These are phyloP conservation scores for Eragrostis tef DNA, from an alignment of 202 grass and related monocot genomes.

Conservation along the genomic window DNA sequence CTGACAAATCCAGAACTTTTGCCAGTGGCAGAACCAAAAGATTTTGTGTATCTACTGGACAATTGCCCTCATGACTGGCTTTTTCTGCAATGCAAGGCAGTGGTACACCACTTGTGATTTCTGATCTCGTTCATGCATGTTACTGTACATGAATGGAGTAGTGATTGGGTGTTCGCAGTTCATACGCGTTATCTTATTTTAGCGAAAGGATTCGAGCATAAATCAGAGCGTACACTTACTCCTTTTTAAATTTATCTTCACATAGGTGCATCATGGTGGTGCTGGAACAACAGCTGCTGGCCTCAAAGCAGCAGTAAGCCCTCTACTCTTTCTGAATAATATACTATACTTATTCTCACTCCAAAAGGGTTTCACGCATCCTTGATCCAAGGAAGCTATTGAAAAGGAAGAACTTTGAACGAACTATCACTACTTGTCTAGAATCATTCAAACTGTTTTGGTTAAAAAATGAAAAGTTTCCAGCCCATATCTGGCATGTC, in stretches of 20 bases:
- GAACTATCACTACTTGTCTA: neutral
- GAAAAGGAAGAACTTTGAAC: neutral
- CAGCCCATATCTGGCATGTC: neutral
- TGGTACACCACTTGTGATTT: conserved; percentile 60
- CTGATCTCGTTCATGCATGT: conserved; percentile 2
- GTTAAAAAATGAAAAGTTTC: neutral
- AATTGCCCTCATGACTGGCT: conserved; percentile 98
- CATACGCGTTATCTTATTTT: conserved; percentile 1
- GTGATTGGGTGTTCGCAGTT: neutral
- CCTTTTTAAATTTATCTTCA: conserved; percentile 19
- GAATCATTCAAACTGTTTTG: neutral
- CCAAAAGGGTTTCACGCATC: conserved; percentile 8
- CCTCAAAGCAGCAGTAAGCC: conserved; percentile 75
- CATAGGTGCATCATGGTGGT: conserved; percentile 92
- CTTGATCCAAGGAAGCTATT: neutral
- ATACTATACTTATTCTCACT: neutral
- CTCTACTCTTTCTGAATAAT: neutral
- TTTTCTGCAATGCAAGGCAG: conserved; percentile 91
- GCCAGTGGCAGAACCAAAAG: conserved; percentile 79
- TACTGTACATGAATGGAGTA: neutral
- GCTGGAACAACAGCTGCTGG: conserved; percentile 95
- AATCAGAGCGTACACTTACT: neutral
- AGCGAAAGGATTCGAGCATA: neutral
- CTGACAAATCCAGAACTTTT: conserved; percentile 40
- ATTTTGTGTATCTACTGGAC: conserved; percentile 82